phyloP scores from a whole-genome alignment of 1,284 basidiomycete species.

The Boletus semigastroideus region DNA sequence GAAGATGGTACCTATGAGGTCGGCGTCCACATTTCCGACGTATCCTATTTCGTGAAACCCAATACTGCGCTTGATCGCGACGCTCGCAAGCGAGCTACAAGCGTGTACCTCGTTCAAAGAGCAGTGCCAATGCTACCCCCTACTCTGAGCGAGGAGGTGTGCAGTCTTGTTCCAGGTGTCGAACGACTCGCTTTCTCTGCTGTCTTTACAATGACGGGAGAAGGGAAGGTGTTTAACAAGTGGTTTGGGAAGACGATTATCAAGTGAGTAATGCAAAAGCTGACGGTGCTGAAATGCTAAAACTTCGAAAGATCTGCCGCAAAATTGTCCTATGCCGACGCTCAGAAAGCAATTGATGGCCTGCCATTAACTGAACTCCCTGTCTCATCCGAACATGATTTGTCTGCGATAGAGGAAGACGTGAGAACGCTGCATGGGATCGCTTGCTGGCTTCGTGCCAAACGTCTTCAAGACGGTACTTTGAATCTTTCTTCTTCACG shows the following conservation, averaged over 20 bases:
- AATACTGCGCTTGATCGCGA: slow-evolving; percentile 97
- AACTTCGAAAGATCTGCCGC: slow-evolving; percentile 67
- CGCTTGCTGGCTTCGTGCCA: slow-evolving; percentile 71
- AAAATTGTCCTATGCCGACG: slow-evolving; percentile 82
- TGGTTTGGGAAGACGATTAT: slow-evolving; percentile 95
- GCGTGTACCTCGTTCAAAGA: slow-evolving; percentile 94
- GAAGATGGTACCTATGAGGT: slow-evolving; percentile 92
- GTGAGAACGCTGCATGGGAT: slow-evolving; percentile 70
- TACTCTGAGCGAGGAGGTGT: slow-evolving; percentile 86
- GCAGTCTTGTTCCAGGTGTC: slow-evolving; percentile 84
- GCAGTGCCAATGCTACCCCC: slow-evolving; percentile 97
- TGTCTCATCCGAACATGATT: slow-evolving; percentile 57
- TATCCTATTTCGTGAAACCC: slow-evolving; percentile 94
- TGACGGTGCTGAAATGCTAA: slow-evolving; percentile 6
- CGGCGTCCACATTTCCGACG: slow-evolving; percentile 94
- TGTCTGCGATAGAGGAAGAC: slow-evolving; percentile 70
- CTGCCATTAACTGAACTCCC: slow-evolving; percentile 53
- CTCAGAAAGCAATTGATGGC: slow-evolving; percentile 82
- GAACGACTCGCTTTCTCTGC: slow-evolving; percentile 91
- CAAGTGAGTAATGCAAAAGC: slow-evolving; percentile 51
- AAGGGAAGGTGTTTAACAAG: slow-evolving; percentile 81
- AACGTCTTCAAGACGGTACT: slow-evolving; percentile 81
- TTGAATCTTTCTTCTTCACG: slow-evolving; percentile 73
- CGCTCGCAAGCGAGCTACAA: slow-evolving; percentile 94
- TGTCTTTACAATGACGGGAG: slow-evolving; percentile 83